These are phyloP conservation scores for Bipolaris sorokiniana DNA, from an alignment of 2,329 filamentous ascomycete species.

Conservation along the genomic window DNA sequence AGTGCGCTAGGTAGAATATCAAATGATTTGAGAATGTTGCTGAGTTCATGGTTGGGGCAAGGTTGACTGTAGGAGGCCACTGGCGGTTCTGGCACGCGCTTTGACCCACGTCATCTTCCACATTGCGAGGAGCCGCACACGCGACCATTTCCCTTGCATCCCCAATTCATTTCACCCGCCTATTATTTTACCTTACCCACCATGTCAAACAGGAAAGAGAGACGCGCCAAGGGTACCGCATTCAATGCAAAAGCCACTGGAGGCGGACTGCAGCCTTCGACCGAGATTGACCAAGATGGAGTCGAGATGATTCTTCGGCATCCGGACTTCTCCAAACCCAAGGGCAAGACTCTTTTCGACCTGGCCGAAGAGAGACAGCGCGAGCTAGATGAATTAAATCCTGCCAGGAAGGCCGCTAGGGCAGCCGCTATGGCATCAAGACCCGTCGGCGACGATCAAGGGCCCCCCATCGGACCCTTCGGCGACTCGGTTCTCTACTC, in stretches of 20 bases:
- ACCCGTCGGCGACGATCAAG: conserved; percentile 36
- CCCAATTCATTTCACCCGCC: conserved; percentile 3
- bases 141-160: conserved; percentile 20
- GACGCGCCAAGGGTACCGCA: conserved; percentile 48
- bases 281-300: conserved; percentile 52
- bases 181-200: conserved; percentile 25
- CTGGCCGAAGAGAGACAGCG: conserved; percentile 67
- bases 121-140: conserved; percentile 30
- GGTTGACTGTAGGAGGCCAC: conserved; percentile 1
- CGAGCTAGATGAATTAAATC: conserved; percentile 56
- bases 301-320: conserved; percentile 67
- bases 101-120: conserved; percentile 24
- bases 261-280: conserved; percentile 49
- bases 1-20: background rate
- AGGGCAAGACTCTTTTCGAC: conserved; percentile 73
- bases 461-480: conserved; percentile 52
- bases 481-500: conserved; percentile 58
- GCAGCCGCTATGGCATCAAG: conserved; percentile 32
- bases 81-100: conserved; percentile 16
- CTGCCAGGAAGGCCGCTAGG: conserved; percentile 46
- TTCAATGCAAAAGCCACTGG: conserved; percentile 22
- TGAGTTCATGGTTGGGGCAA: background rate
- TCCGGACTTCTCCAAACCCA: conserved; percentile 69
- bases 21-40: background rate
- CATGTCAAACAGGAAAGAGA: conserved; percentile 54